Evolutionary conservation across 2,329 filamentous ascomycete genomes (phyloP), one percentile per base, ranked within the genome.

Genomic region (Microcyclosporella mali): DNA sequence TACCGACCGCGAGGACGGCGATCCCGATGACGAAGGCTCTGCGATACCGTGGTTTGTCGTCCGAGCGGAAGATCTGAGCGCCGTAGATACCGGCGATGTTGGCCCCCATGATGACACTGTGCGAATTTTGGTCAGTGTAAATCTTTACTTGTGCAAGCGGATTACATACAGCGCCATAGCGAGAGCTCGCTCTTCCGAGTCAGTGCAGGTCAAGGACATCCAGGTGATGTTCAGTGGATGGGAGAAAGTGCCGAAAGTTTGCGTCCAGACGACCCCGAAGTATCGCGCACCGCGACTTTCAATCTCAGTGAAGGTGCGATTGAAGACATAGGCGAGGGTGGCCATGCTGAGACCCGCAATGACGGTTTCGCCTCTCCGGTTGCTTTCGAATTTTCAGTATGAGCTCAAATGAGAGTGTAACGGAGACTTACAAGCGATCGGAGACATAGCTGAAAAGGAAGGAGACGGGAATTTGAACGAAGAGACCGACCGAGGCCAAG

Each of bases 31-130:
- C 66, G 54, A 77, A 79, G 1, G 67, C 74, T 12, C 72, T 68
- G 2, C 70, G 68, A 56, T 78, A 78, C 1, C 66, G 62, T 0
- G 75, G 74, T 33, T 58, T 60, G 50, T 78, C 74, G 40, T 77
- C 72, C 0, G 60, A 50, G 16, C 72, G 72, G 67, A 80, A 81
- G 46, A 81, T 73, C 55, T 81, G 77, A 0, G 75, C 75, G 3
- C 77, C 78, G 41, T 78, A 77, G 39, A 81, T 80, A 16, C 76
- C 77, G 0, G 77, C 76, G 18, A 74, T 75, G 50, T 81, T 81
- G 36, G 75, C 78, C 15, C 73, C 72, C 77, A 80, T 80, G 46
- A 81, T 78, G 39, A 79, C 68, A 25, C 21, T 25, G 21, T 9
- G 9, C 61, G 69, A 71, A 17, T 15, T 31, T 11, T 25, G 14